These are phyloP conservation scores for Aphanomyces astaci DNA, from an alignment of 352 stramenopile species.

Conservation along the genomic window DNA sequence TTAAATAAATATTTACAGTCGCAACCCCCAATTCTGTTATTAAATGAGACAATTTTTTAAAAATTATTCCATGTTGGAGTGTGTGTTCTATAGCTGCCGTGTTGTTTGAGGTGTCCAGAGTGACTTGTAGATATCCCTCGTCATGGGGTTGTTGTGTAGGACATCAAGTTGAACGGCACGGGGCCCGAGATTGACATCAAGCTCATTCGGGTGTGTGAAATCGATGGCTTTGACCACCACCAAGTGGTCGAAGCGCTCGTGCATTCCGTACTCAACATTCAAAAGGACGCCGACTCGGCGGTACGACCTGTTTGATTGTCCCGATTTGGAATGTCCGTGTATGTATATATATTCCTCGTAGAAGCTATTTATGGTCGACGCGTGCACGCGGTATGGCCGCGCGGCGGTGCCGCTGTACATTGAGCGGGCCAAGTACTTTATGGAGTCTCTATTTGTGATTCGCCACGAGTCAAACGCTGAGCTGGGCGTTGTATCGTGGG, in stretches of 20 bases:
- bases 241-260: slow-evolving; percentile 63
- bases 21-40: too few relatives aligned
- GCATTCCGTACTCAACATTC: slow-evolving; percentile 71
- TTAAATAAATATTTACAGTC: too few relatives aligned
- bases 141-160: slow-evolving; percentile 17
- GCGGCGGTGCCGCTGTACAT: slow-evolving; percentile 60
- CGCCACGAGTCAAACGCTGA: slow-evolving; percentile 43
- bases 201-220: slow-evolving; percentile 51
- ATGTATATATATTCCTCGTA: too few relatives aligned
- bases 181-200: slow-evolving; percentile 76
- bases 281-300: slow-evolving; percentile 40
- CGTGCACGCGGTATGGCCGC: slow-evolving; percentile 70
- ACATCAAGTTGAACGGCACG: slow-evolving; percentile 80
- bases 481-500: slow-evolving; percentile 59
- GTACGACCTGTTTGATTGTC: not conserved
- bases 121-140: not conserved
- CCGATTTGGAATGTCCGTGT: too few relatives aligned
- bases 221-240: slow-evolving; percentile 50
- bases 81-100: too few relatives aligned
- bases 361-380: slow-evolving; percentile 63
- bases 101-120: too few relatives aligned
- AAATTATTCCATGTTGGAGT: too few relatives aligned
- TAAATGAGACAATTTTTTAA: too few relatives aligned
- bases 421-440: slow-evolving; percentile 49
- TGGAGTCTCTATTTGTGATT: slow-evolving; percentile 74